A percentile compares a stretch with the other conserved stretches of the same genome.
These are phyloP conservation scores for Oryza brachyantha DNA, from an alignment of 176 grass and related monocot genomes.

Conservation along the genomic window DNA sequence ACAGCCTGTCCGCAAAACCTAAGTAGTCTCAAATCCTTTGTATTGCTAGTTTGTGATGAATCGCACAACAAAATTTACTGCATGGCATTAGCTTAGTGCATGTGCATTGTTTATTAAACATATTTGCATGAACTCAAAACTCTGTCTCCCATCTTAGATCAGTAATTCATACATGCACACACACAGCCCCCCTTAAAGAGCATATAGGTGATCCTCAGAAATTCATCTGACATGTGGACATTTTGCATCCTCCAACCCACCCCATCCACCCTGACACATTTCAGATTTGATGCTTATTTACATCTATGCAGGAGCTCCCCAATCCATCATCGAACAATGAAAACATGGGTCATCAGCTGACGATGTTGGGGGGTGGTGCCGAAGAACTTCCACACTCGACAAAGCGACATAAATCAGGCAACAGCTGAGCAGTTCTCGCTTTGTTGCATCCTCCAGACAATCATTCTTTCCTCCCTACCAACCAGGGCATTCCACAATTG, in stretches of 20 bases:
- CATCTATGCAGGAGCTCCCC: constrained; percentile 26
- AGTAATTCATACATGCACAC: background rate
- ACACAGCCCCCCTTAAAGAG: background rate
- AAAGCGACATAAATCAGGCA: constrained; percentile 59
- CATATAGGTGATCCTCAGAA: constrained; percentile 1
- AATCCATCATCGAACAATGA: constrained; percentile 36
- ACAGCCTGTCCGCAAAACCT: background rate
- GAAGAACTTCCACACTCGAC: constrained; percentile 33
- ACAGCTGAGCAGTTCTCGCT: constrained; percentile 16
- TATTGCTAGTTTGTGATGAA: constrained; percentile 4
- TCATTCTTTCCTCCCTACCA: constrained; percentile 52
- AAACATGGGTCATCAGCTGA: constrained; percentile 24
- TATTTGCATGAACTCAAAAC: background rate
- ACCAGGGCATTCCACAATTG: constrained; percentile 15
- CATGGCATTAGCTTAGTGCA: background rate
- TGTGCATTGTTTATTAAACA: background rate
- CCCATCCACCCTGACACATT: background rate
- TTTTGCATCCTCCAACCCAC: background rate
- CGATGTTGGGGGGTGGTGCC: background rate
- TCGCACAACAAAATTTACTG: background rate
- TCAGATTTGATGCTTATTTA: background rate
- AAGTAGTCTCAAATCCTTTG: background rate
- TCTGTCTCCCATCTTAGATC: background rate
- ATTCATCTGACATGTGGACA: background rate
- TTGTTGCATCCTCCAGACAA: background rate